phyloP scores from a whole-genome alignment of 345 rosid genomes.

The Garcia nutans region DNA sequence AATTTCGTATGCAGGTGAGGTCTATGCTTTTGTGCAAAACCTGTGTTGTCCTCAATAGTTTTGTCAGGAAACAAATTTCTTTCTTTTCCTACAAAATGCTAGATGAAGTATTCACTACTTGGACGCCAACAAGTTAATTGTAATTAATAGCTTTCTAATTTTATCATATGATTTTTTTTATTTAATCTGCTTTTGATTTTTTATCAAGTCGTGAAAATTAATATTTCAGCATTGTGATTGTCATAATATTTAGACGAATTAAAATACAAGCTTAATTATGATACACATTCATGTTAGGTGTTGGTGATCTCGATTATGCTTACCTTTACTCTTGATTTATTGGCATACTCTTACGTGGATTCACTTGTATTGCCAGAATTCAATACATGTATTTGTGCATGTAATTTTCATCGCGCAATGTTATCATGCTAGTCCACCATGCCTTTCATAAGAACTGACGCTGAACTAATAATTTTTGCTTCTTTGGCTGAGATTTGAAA shows the following conservation, averaged over 20 bases:
- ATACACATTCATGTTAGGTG: neutral
- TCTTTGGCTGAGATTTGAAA: neutral
- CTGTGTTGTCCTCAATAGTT: neutral
- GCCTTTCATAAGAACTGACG: neutral
- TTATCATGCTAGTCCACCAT: neutral
- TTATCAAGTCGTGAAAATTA: neutral
- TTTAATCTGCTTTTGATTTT: neutral
- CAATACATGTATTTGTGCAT: neutral
- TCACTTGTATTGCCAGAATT: neutral
- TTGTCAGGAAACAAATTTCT: neutral
- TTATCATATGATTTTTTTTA: neutral
- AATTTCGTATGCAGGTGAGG: conserved; percentile 42
- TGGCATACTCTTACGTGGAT: neutral
- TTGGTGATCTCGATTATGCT: neutral
- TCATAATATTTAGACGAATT: neutral
- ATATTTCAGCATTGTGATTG: neutral
- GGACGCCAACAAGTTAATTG: neutral
- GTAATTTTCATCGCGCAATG: neutral
- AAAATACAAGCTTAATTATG: neutral
- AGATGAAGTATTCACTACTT: neutral
- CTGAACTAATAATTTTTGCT: neutral
- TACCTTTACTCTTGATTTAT: neutral
- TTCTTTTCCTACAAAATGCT: neutral
- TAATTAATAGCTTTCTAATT: neutral
- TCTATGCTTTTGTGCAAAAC: conserved; percentile 9